Evolutionary conservation across 1,284 basidiomycete species (phyloP), one percentile per base, ranked within the genome.

Genomic region (Dichomitus squalens): DNA sequence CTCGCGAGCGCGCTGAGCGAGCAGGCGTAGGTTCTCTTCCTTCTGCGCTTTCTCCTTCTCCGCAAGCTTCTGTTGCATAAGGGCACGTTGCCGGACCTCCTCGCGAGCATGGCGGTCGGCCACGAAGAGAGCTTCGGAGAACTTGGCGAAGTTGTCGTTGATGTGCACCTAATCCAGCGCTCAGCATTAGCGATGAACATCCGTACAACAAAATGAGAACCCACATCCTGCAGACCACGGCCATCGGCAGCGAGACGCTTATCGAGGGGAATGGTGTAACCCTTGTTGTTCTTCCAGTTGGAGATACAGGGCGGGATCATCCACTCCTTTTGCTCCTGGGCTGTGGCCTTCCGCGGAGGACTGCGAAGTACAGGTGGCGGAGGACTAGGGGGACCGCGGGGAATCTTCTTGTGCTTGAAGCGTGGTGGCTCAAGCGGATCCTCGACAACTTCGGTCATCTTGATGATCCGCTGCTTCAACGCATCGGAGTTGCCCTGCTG

Each of bases 281-380:
- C 97, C 76, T 98, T 98, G 87, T 99, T 98, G 81, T 99, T 99
- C 81, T 99, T 99, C 97, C 97, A 99, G 77, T 99, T 99, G 33
- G 95, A 98, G 63, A 99, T 98, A 74, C 95, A 98, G 16, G 97
- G 97, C 3, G 97, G 97, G 54, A 99, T 98, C 95, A 98, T 98
- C 97, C 97, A 98, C 69, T 98, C 96, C 75, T 98, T 98, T 76
- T 98, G 96, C 72, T 99, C 97, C 59, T 95, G 92, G 3, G 93
- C 93, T 0, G 96, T 97, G 3, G 94, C 94, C 68, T 98, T 96
- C 55, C 97, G 83, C 6, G 97, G 97, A 2, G 97, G 97, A 76
- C 92, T 95, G 41, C 96, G 88, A 50, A 99, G 78, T 0, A 99
- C 93, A n/a, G 97, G 96, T 2, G 96, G 94, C 1, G 97, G 97